These are phyloP conservation scores for Leptosphaerulina australis DNA, from an alignment of 2,329 filamentous ascomycete species.

Conservation along the genomic window DNA sequence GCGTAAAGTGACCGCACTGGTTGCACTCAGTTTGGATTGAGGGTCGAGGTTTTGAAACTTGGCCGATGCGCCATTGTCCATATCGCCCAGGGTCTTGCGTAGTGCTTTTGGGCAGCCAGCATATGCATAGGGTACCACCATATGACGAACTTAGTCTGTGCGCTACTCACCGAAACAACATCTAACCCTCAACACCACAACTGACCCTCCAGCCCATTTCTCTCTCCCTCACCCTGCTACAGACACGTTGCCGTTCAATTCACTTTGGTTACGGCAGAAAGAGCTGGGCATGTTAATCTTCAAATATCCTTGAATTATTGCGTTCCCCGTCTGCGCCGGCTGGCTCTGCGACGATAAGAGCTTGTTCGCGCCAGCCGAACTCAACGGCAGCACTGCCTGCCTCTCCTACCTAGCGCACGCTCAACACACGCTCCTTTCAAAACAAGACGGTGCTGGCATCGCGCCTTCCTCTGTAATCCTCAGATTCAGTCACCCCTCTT, in stretches of 20 bases:
- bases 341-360: conserved; percentile 32
- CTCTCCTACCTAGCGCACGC: conserved; percentile 21
- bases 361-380: conserved; percentile 27
- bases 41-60: conserved; percentile 16
- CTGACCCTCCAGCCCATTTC: conserved; percentile 21
- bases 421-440: conserved; percentile 22
- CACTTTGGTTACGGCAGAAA: conserved; percentile 50
- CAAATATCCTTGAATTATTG: conserved; percentile 11
- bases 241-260: conserved; percentile 52
- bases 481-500: conserved; percentile 8
- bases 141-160: conserved; percentile 33
- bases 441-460: conserved; percentile 18
- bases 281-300: conserved; percentile 34
- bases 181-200: conserved; percentile 33
- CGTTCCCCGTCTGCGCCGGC: conserved; percentile 24
- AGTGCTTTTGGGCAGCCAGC: conserved; percentile 22
- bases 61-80: conserved; percentile 1
- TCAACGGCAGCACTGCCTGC: conserved; percentile 22
- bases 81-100: conserved; percentile 12
- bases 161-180: conserved; percentile 37
- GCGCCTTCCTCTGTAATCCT: conserved; percentile 19
- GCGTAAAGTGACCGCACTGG: background rate
- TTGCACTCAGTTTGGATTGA: background rate
- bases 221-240: conserved; percentile 16
- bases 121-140: conserved; percentile 4